Base-by-base conservation (phyloP, 805 yeast species). In the Teunomyces gatunensis region DNA sequence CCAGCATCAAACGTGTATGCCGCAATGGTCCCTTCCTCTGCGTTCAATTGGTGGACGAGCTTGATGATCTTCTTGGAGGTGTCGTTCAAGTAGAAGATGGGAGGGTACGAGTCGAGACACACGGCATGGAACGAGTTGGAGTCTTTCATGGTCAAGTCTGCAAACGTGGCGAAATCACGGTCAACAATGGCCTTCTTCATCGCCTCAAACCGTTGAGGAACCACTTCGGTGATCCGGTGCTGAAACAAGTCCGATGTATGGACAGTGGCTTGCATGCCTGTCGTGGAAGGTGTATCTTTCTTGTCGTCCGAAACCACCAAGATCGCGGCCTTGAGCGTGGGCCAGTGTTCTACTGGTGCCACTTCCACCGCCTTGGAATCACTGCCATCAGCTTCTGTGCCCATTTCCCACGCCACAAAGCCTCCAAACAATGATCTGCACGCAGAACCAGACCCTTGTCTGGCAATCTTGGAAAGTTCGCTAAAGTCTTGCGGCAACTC, bases 371-470 rank as follows among this genome's bases (percentile, higher is more conserved):
- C 99, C 58, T 83, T 85, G 11, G 97, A 91, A 70, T 94, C 99
- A 39, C 80, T 75, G n/a, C 99, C 99, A 61, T 90, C 85, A 0
- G 54, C 69, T 49, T 61, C 53, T 3, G 57, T 54, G 48, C 99
- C 99, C 97, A 91, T 90, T 67, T 94, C 97, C 99, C 99, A 94
- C 3, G 98, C 98, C 10, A 94, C 99, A 63, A 83, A 94, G 6
- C 99, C 99, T 42, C 99, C 98, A 68, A 89, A 89, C 52, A 94
- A 74, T 6, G 98, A 94, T 67, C 99, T 80, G 71, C 99, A 94
- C 5, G 99, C 99, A 11, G 97, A 89, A 2, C 99, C 99, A 5
- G 97, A 90, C 28, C 99, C 99, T 71, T 90, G 92, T 70, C 99
- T 84, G 11, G 99, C 99, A 61, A 94, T 87, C 62, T 85, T 86